phyloP scores from a whole-genome alignment of 306 rosid species.

The Casuarina cunninghamiana region DNA sequence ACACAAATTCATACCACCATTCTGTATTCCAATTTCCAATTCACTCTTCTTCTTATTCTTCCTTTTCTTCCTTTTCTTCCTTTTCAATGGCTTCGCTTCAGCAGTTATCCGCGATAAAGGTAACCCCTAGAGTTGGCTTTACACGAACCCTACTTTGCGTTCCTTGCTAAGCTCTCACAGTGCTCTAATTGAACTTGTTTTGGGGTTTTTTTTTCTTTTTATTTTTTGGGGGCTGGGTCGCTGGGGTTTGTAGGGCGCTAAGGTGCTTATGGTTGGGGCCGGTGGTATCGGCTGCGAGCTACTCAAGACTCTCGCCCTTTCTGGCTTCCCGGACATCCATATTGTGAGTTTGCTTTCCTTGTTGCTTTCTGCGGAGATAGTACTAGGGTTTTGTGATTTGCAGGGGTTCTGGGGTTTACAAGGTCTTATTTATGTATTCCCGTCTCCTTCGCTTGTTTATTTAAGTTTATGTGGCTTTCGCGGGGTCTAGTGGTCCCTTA shows the following conservation, averaged over 20 bases:
- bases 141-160: conserved; percentile 20
- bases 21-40: conserved; percentile 9
- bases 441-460: conserved; percentile 2
- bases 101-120: conserved; percentile 53
- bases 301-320: conserved; percentile 92
- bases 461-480: not conserved
- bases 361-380: not conserved
- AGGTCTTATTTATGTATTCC: conserved; percentile 19
- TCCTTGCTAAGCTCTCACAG: not conserved
- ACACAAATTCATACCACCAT: not conserved
- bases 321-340: conserved; percentile 92
- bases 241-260: conserved; percentile 56
- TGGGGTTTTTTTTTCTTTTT: not conserved
- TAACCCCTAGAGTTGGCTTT: conserved; percentile 10
- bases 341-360: conserved; percentile 51
- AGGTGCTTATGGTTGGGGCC: conserved; percentile 97
- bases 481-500: not conserved
- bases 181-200: conserved; percentile 13
- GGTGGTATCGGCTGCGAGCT: conserved; percentile 99
- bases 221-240: not conserved
- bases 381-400: conserved; percentile 35
- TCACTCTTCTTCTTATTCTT: conserved; percentile 4
- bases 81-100: conserved; percentile 67
- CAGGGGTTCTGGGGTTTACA: conserved; percentile 22
- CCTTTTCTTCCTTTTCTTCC: not conserved